phyloP scores from a whole-genome alignment of 2,329 filamentous ascomycete species.

The Arthroderma sp. region DNA sequence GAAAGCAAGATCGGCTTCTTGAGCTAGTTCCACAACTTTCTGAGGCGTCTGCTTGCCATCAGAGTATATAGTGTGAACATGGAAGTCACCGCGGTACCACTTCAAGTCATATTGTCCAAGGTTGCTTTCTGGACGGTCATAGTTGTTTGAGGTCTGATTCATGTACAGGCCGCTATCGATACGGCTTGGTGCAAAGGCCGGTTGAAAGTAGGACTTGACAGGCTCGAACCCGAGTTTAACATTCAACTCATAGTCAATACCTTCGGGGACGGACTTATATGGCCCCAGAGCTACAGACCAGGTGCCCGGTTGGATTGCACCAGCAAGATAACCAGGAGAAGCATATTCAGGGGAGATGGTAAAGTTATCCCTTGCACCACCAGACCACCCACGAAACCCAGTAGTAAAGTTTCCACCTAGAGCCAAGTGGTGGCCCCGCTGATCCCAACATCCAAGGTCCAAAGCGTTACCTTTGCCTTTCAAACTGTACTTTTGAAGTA shows the following conservation, averaged over 20 bases:
- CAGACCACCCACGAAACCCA: slow-evolving; percentile 15
- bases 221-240: slow-evolving; percentile 13
- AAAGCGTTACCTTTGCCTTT: slow-evolving; percentile 15
- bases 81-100: slow-evolving; percentile 19
- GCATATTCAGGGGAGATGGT: slow-evolving; percentile 16
- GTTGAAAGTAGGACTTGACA: slow-evolving; percentile 8
- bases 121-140: not conserved
- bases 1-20: slow-evolving; percentile 15
- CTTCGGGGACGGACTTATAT: slow-evolving; percentile 14
- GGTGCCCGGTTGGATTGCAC: slow-evolving; percentile 15
- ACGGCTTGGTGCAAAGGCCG: slow-evolving; percentile 9
- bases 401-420: slow-evolving; percentile 8
- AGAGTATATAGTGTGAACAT: slow-evolving; percentile 19
- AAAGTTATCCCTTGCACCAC: slow-evolving; percentile 16
- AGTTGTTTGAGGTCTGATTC: not conserved
- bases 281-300: slow-evolving; percentile 18
- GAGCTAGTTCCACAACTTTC: slow-evolving; percentile 13
- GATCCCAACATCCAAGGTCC: slow-evolving; percentile 17
- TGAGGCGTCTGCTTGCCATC: slow-evolving; percentile 16
- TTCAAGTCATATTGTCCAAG: not conserved
- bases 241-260: slow-evolving; percentile 17
- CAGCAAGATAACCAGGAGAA: slow-evolving; percentile 18
- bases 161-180: slow-evolving; percentile 7
- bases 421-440: slow-evolving; percentile 12
- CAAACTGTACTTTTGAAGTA: slow-evolving; percentile 16